Conservation (phyloP, 2,329 filamentous ascomycete genomes). For the Fusarium sp. region DNA sequence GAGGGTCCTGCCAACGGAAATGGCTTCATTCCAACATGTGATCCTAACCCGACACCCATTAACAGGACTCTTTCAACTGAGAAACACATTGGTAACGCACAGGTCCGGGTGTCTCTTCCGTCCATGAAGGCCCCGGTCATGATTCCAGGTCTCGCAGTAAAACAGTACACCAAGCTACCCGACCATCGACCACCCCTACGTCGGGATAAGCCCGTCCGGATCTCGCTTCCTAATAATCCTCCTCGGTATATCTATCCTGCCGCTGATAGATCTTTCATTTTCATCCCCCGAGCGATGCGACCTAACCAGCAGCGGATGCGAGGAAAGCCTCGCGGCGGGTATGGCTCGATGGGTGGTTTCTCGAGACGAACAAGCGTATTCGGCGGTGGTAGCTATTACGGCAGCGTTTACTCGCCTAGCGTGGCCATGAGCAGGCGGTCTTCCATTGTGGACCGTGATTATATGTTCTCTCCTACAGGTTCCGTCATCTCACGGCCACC, state of each 20-base stretch:
- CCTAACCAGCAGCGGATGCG: slow-evolving; percentile 86
- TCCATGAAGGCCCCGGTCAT: slow-evolving; percentile 78
- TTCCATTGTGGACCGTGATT: slow-evolving; percentile 78
- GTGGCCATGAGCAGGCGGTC: slow-evolving; percentile 90
- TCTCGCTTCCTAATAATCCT: slow-evolving; percentile 84
- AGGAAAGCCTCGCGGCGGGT: slow-evolving; percentile 79
- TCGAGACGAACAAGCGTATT: slow-evolving; percentile 89
- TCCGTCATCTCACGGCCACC: slow-evolving; percentile 80
- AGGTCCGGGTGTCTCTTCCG: slow-evolving; percentile 84
- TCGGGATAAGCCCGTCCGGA: slow-evolving; percentile 94
- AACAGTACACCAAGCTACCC: slow-evolving; percentile 92
- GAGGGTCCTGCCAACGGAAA: slow-evolving; percentile 69
- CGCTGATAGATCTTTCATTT: slow-evolving; percentile 93
- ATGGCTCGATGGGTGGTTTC: slow-evolving; percentile 75
- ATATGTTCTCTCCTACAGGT: slow-evolving; percentile 82
- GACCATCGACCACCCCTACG: slow-evolving; percentile 94
- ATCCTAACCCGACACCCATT: slow-evolving; percentile 73
- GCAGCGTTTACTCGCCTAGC: slow-evolving; percentile 88
- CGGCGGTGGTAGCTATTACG: slow-evolving; percentile 74
- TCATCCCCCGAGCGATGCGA: slow-evolving; percentile 92
- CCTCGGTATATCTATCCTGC: slow-evolving; percentile 94
- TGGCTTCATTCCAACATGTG: slow-evolving; percentile 67
- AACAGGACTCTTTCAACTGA: slow-evolving; percentile 87
- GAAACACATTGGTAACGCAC: slow-evolving; percentile 84
- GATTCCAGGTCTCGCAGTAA: slow-evolving; percentile 83